Percentiles rank a stretch among this genome's conserved stretches.
These are phyloP conservation scores for Claviceps maximensis DNA, from an alignment of 2,329 filamentous ascomycete species.

Conservation along the genomic window DNA sequence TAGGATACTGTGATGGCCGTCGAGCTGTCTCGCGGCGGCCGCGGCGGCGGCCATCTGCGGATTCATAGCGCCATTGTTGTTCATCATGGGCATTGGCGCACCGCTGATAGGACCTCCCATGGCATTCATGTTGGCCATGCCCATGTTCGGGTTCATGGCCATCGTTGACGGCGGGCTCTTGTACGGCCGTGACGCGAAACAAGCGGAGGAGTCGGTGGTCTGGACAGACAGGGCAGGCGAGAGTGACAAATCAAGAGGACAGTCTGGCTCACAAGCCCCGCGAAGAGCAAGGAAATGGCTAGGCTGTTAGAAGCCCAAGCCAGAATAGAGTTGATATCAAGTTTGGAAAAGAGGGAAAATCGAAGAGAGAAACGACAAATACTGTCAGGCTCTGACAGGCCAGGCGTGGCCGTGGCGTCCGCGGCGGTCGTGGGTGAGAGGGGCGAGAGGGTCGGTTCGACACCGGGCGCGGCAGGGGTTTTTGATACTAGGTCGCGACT, in stretches of 20 bases:
- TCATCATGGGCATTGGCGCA: constrained; percentile 52
- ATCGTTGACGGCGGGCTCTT: constrained; percentile 10
- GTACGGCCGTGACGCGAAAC: constrained; percentile 5
- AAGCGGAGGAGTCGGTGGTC: constrained; percentile 8
- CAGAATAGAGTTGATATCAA: constrained; percentile 1
- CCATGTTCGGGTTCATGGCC: constrained; percentile 45
- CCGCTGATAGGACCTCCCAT: constrained; percentile 55
- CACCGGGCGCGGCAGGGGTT: constrained; percentile 7
- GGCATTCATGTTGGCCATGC: constrained; percentile 57
- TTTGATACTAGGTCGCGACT: constrained; percentile 4
- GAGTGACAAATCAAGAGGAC: constrained; percentile 8
- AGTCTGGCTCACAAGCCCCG: constrained; percentile 5
- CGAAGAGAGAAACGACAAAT: neutral
- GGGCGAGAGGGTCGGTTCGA: constrained; percentile 7
- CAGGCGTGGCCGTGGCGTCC: constrained; percentile 17
- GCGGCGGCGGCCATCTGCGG: constrained; percentile 21
- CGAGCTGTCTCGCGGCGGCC: constrained; percentile 23
- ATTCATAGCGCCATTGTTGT: constrained; percentile 36
- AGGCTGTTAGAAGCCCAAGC: constrained; percentile 18
- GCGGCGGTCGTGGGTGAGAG: constrained; percentile 14
- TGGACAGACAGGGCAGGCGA: constrained; percentile 4
- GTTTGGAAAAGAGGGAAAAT: neutral
- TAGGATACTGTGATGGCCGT: constrained; percentile 43
- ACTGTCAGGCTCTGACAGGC: constrained; percentile 19
- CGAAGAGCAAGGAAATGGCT: neutral